These are phyloP conservation scores for Fusarium sp. DNA, from an alignment of 2,329 filamentous ascomycete species.

Conservation along the genomic window DNA sequence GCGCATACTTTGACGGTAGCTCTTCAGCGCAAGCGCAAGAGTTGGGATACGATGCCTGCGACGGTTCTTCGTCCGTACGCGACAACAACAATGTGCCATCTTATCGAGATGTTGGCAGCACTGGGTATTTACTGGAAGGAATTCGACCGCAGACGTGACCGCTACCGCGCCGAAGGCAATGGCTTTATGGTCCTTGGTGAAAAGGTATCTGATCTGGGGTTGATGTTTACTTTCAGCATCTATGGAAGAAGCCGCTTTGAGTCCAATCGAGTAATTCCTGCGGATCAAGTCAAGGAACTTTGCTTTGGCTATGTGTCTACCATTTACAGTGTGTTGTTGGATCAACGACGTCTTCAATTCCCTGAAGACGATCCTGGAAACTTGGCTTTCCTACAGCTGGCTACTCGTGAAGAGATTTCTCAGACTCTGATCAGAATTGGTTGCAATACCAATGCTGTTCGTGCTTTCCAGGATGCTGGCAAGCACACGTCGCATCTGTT, in stretches of 20 bases:
- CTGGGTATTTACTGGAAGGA: conserved; percentile 69
- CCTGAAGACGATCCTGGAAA: conserved; percentile 56
- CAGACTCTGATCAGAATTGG: conserved; percentile 65
- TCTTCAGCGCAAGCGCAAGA: conserved; percentile 58
- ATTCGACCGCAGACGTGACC: conserved; percentile 63
- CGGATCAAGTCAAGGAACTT: conserved; percentile 64
- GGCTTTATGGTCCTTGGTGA: conserved; percentile 63
- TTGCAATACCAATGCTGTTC: conserved; percentile 64
- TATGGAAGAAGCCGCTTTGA: conserved; percentile 61
- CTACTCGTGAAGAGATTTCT: conserved; percentile 60
- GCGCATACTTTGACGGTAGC: conserved; percentile 58
- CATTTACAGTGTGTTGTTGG: conserved; percentile 58
- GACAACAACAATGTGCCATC: conserved; percentile 65
- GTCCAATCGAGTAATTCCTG: conserved; percentile 64
- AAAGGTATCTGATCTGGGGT: conserved; percentile 60
- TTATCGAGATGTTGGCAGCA: conserved; percentile 65
- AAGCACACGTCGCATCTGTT: conserved; percentile 61
- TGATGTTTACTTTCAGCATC: conserved; percentile 65
- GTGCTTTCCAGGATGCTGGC: conserved; percentile 54
- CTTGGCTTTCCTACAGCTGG: conserved; percentile 59
- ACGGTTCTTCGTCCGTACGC: conserved; percentile 62
- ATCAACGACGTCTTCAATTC: conserved; percentile 53
- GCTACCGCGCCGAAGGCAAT: conserved; percentile 66
- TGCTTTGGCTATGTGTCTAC: conserved; percentile 67
- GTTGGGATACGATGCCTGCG: conserved; percentile 64